Percentiles rank a stretch among this genome's conserved stretches.
Conservation (phyloP, 257 asterid species). For the Solanum acaule region DNA sequence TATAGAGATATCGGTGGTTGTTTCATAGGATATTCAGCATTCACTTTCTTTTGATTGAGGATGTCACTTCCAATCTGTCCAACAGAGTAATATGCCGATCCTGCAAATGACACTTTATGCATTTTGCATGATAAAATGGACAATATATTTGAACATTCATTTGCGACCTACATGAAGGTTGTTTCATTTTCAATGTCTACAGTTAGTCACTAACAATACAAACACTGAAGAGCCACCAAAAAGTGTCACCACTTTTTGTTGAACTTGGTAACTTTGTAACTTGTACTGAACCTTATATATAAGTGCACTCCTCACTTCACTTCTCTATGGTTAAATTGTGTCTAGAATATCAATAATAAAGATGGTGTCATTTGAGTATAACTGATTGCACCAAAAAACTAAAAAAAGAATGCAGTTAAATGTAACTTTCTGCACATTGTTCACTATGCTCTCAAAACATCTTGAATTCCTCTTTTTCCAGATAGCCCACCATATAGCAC, state of each 20-base stretch:
- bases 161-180: not conserved
- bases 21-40: not conserved
- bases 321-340: no score
- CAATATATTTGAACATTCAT: not conserved
- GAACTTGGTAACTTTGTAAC: no score
- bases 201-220: not conserved
- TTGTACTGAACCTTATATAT: no score
- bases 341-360: no score
- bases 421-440: no score
- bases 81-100: not conserved
- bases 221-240: not conserved
- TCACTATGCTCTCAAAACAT: no score
- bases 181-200: not conserved
- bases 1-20: not conserved
- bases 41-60: not conserved
- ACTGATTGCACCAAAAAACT: no score
- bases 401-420: no score
- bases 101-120: not conserved
- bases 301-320: no score
- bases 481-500: no score
- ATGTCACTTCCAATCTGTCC: not conserved
- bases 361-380: no score
- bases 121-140: not conserved
- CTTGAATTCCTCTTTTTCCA: no score
- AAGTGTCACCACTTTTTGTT: not conserved